These are phyloP conservation scores for Taphrina wiesneri DNA, from an alignment of 1,139 yeast species.

Conservation along the genomic window DNA sequence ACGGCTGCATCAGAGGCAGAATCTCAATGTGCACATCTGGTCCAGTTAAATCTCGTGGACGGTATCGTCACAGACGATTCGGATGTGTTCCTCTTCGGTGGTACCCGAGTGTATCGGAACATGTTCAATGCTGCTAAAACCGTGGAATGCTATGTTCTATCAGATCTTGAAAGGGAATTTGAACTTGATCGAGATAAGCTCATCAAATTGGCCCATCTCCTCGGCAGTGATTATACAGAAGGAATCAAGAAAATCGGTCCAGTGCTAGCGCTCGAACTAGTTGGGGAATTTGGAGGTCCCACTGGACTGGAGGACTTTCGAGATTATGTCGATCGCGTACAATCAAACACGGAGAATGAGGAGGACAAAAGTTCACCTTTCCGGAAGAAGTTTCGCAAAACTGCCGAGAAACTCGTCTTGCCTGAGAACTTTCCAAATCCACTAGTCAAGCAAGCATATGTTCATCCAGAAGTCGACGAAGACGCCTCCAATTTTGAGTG, in stretches of 20 bases:
- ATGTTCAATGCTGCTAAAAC: slow-evolving; percentile 92
- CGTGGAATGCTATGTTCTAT: slow-evolving; percentile 76
- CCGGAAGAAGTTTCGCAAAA: slow-evolving; percentile 53
- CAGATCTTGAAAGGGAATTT: slow-evolving; percentile 61
- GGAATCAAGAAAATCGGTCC: slow-evolving; percentile 93
- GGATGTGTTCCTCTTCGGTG: slow-evolving; percentile 94
- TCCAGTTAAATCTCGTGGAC: slow-evolving; percentile 70
- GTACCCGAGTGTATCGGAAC: slow-evolving; percentile 78
- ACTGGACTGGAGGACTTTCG: slow-evolving; percentile 49
- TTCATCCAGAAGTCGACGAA: slow-evolving; percentile 76
- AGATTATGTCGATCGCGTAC: slow-evolving; percentile 33
- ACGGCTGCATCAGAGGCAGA: slow-evolving; percentile 99
- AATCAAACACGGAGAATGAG: slow-evolving; percentile 18
- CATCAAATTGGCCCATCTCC: slow-evolving; percentile 73
- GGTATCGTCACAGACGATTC: slow-evolving; percentile 97
- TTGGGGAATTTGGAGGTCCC: slow-evolving; percentile 68
- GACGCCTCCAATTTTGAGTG: slow-evolving; percentile 77
- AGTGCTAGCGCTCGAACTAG: slow-evolving; percentile 85
- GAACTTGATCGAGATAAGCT: slow-evolving; percentile 65
- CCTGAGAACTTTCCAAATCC: slow-evolving; percentile 70
- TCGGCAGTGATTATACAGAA: slow-evolving; percentile 93
- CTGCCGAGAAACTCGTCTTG: slow-evolving; percentile 65
- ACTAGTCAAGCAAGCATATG: slow-evolving; percentile 70
- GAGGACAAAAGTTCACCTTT: slow-evolving; percentile 42
- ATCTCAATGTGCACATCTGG: slow-evolving; percentile 89